Base-by-base conservation (phyloP, 169 alveolate species). In the Cryptosporidium sp. region DNA sequence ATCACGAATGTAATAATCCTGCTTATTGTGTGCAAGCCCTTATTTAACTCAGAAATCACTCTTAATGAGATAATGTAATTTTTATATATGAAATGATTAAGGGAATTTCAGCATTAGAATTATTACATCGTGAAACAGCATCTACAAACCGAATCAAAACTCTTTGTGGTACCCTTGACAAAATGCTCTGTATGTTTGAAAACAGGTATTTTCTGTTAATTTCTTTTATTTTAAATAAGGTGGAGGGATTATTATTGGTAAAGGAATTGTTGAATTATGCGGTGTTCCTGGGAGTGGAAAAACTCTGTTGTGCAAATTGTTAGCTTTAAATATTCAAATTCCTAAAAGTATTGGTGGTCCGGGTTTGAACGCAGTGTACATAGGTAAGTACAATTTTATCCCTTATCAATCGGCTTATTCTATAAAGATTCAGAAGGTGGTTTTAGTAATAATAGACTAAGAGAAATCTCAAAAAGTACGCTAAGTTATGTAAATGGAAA, bases 321-420 rank as follows among this genome's bases (percentile, higher is more conserved):
- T 80, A 26, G 69, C 89, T 14, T 62, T 80, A 48, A 80, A 80
- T 67, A 65, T 80, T 62, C 89, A 80, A 80, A 80, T 80, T 31
- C 89, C 89, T 0, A 80, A 59, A 80, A 43, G 67, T 65, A 80
- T 80, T 80, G 89, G 89, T 45, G 89, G 89, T 16, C 73, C 75
- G 26, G 89, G 75, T 16, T 9, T 59, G 31, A 80, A 80, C 41
- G 68, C 89, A 80, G 43, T 80, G n/a, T 80, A 80, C 37, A 80
- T 80, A 62, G 89, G 89, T 80, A 65, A 43, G 55, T 80, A 0
- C 1, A 23, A 3, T 43, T 8, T 61, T 26, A 58, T 18, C 21
- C 18, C 0, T 39, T 59, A 35, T 21, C 8, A 21, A 21, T 31
- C 21, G 18, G 5, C 21, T 58, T 39, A 80, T 80, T 1, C 51